These are phyloP conservation scores for Clarireedia hainanense DNA, from an alignment of 2,329 filamentous ascomycete genomes.

Conservation along the genomic window DNA sequence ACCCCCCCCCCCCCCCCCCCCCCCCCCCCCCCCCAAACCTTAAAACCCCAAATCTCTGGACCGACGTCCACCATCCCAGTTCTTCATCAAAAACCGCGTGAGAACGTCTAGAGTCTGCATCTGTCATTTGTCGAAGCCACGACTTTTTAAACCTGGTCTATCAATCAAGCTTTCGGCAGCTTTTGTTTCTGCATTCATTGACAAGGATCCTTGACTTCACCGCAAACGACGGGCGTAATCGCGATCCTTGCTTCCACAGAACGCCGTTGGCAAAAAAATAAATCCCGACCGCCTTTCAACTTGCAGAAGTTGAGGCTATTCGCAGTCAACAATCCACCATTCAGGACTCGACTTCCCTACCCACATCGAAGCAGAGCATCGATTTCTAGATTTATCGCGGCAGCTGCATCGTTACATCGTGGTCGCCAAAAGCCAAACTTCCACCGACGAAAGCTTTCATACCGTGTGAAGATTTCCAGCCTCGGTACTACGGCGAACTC, in stretches of 20 bases:
- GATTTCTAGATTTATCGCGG: not conserved
- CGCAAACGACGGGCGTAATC: conserved; percentile 3
- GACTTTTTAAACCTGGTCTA: not conserved
- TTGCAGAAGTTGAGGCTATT: not conserved
- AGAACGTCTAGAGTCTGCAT: not conserved
- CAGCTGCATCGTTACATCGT: too few species aligned
- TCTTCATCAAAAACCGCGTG: not conserved
- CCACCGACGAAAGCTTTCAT: too few species aligned
- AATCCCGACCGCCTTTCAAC: not conserved
- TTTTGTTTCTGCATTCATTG: conserved; percentile 1
- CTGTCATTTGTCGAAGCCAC: conserved; percentile 6
- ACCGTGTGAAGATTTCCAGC: not conserved
- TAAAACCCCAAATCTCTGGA: conserved; percentile 1
- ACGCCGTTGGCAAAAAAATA: not conserved
- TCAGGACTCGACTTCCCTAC: not conserved
- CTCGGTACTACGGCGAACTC: not conserved
- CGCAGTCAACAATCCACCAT: not conserved
- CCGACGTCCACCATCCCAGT: conserved; percentile 3
- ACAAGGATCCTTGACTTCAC: conserved; percentile 2
- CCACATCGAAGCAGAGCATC: not conserved
- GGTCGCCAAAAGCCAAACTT: too few species aligned
- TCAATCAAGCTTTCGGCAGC: conserved; percentile 5
- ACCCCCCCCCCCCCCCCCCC: not conserved
- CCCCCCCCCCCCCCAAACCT: not conserved
- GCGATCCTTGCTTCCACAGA: conserved; percentile 6